Percentiles rank a stretch among this genome's conserved stretches.
These are phyloP conservation scores for Phytophthora tentaculata DNA, from an alignment of 352 stramenopile genomes.

Conservation along the genomic window DNA sequence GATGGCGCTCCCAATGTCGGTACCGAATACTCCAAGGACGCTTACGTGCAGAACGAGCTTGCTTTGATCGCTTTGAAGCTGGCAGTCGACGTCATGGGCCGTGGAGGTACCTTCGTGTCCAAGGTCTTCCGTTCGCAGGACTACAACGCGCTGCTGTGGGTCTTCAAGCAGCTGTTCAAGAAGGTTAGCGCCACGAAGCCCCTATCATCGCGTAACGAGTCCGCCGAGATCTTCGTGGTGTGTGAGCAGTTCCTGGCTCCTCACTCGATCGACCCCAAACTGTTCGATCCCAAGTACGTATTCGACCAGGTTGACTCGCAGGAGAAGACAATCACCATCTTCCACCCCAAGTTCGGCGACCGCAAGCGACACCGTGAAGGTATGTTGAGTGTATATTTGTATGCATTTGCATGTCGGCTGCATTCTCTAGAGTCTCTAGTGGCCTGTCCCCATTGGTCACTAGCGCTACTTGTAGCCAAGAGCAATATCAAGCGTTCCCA, in stretches of 20 bases:
- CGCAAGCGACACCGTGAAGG: slow-evolving; percentile 94
- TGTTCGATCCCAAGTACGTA: slow-evolving; percentile 98
- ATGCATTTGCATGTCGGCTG: slow-evolving; percentile 57
- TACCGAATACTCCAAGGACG: slow-evolving; percentile 97
- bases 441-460: slow-evolving; percentile 72
- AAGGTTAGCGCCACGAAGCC: slow-evolving; percentile 98
- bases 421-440: slow-evolving; percentile 93
- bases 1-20: slow-evolving; percentile 99
- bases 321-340: slow-evolving; percentile 94
- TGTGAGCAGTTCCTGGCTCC: slow-evolving; percentile 96
- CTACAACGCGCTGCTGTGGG: slow-evolving; percentile 99
- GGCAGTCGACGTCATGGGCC: slow-evolving; percentile 96
- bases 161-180: slow-evolving; percentile 99
- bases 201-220: slow-evolving; percentile 97
- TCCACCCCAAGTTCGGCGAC: slow-evolving; percentile 98
- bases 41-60: slow-evolving; percentile 99
- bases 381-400: slow-evolving; percentile 47
- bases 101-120: slow-evolving; percentile 93
- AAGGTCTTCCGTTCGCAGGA: slow-evolving; percentile 99
- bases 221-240: slow-evolving; percentile 99
- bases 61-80: slow-evolving; percentile 97
- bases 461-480: slow-evolving; percentile 91
- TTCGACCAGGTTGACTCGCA: slow-evolving; percentile 95
- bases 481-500: slow-evolving; percentile 88
- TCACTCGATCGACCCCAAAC: slow-evolving; percentile 96